Evolutionary conservation across 2,329 filamentous ascomycete genomes (phyloP).

Genomic region (Fusarium sp.): DNA sequence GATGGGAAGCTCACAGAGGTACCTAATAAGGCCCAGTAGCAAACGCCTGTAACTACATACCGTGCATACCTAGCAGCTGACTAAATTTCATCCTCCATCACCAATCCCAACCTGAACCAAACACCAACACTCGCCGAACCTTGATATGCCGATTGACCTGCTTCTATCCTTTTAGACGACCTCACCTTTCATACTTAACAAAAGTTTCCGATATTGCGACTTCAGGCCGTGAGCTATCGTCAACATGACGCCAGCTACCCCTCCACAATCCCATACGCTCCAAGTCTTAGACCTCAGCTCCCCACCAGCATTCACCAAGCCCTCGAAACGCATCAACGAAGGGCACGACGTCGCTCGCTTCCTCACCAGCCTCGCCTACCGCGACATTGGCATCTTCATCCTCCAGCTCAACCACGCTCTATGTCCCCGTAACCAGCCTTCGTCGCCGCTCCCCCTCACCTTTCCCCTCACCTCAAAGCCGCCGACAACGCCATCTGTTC

Average conservation of each 20-base stretch:
- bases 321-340: constrained; percentile 85
- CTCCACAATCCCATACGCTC: constrained; percentile 49
- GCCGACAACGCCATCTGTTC: constrained; percentile 64
- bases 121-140: constrained; percentile 3
- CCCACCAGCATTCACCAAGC: constrained; percentile 68
- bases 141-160: neutral
- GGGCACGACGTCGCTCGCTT: constrained; percentile 84
- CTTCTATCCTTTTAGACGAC: neutral
- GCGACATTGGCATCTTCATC: constrained; percentile 86
- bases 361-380: constrained; percentile 82
- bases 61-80: constrained; percentile 1
- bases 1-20: constrained; percentile 7
- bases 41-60: too few species aligned
- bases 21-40: too few species aligned
- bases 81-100: constrained; percentile 17
- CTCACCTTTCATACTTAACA: neutral
- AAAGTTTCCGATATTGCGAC: too few species aligned
- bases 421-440: constrained; percentile 72
- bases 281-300: constrained; percentile 61
- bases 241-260: constrained; percentile 40
- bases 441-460: constrained; percentile 50
- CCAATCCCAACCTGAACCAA: constrained; percentile 11
- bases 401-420: constrained; percentile 90
- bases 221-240: neutral
- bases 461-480: constrained; percentile 57